Evolutionary conservation across 2,329 filamentous ascomycete genomes (phyloP).

Genomic region (Aspergillus udagawae): DNA sequence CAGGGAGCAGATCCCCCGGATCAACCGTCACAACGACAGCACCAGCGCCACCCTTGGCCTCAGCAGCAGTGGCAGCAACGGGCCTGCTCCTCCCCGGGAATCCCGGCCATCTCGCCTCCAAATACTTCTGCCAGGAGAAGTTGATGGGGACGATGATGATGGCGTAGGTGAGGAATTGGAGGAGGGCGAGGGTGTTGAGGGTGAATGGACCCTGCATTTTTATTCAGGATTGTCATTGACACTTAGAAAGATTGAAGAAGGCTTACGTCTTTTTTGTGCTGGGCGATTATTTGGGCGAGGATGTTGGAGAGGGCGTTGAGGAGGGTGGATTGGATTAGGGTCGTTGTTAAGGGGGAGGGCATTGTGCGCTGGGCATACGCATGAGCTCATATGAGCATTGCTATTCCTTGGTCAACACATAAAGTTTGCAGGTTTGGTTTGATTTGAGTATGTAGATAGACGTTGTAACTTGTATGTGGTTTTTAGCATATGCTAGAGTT

Average conservation of each 20-base stretch:
- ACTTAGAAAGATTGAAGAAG: too few species aligned
- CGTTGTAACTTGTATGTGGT: too few species aligned
- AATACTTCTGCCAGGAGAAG: constrained; percentile 76
- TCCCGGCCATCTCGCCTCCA: constrained; percentile 72
- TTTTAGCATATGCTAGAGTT: not conserved
- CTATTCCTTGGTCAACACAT: too few species aligned
- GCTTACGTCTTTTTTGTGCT: constrained; percentile 31
- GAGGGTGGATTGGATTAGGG: constrained; percentile 34
- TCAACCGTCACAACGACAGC: not conserved
- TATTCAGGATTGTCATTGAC: not conserved
- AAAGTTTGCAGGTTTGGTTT: too few species aligned
- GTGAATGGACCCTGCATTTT: constrained; percentile 51
- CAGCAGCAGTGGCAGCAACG: not conserved
- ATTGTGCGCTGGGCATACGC: too few species aligned
- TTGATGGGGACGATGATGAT: constrained; percentile 75
- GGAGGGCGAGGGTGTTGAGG: constrained; percentile 63
- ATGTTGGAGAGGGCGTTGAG: constrained; percentile 38
- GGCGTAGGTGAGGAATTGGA: constrained; percentile 74
- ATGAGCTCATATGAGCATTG: too few species aligned
- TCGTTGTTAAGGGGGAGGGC: constrained; percentile 26
- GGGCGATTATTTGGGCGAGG: constrained; percentile 36
- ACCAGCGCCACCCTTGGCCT: not conserved
- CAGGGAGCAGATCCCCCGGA: not conserved
- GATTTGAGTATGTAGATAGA: too few species aligned
- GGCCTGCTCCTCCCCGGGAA: constrained; percentile 36